Conservation (phyloP, 2,329 filamentous ascomycete genomes). For the Dactylellina leptospora region DNA sequence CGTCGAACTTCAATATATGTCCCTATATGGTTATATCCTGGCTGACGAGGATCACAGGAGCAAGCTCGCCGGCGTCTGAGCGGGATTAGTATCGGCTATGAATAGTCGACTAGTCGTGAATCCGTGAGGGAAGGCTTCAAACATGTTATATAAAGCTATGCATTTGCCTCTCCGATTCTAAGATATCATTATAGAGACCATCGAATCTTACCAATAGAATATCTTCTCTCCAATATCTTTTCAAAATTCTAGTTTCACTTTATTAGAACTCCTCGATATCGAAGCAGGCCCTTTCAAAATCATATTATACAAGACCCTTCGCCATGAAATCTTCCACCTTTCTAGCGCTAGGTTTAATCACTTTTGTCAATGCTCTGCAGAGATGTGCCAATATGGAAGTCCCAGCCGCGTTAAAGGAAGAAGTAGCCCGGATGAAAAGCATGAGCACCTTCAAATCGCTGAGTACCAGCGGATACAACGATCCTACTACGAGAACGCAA, state of each 20-base stretch:
- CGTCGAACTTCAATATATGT: constrained; percentile 13
- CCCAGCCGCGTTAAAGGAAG: constrained; percentile 2
- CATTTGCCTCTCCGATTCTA: too few species aligned
- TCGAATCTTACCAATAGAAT: too few species aligned
- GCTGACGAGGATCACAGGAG: neutral
- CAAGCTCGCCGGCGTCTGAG: neutral
- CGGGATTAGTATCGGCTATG: too few species aligned
- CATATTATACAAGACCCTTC: too few species aligned
- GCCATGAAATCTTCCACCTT: constrained; percentile 16
- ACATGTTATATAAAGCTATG: too few species aligned
- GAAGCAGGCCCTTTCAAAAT: too few species aligned
- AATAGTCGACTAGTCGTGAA: too few species aligned
- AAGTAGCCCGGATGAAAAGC: constrained; percentile 10
- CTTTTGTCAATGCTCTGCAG: neutral
- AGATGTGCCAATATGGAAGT: constrained; percentile 25
- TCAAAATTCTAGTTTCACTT: too few species aligned
- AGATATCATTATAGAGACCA: too few species aligned
- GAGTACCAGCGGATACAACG: neutral
- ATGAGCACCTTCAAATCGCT: neutral
- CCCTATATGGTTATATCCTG: constrained; percentile 10
- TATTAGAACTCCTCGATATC: too few species aligned
- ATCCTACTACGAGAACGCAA: constrained; percentile 2
- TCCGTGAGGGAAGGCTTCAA: too few species aligned
- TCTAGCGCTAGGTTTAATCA: neutral
- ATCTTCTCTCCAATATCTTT: too few species aligned